phyloP scores from a whole-genome alignment of 1,139 yeast genomes.

The Lodderomyces elongisporus region DNA sequence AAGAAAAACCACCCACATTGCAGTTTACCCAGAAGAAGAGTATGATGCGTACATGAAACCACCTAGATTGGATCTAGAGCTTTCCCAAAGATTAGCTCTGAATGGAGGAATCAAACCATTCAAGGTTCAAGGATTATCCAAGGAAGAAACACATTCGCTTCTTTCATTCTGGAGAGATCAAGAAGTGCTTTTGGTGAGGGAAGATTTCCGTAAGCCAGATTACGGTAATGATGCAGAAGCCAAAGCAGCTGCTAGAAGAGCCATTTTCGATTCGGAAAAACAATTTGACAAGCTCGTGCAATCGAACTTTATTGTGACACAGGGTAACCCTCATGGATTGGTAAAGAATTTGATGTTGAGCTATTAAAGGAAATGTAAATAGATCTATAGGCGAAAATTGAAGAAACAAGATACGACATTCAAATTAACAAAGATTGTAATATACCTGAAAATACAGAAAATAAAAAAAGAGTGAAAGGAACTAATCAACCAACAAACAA shows the following conservation, averaged over 20 bases:
- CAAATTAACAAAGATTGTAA: no score
- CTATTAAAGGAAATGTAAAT: slow-evolving; percentile 2
- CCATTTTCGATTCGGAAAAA: slow-evolving; percentile 18
- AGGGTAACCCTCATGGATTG: slow-evolving; percentile 75
- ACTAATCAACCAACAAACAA: no score
- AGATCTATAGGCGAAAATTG: neutral
- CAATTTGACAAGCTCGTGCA: slow-evolving; percentile 37
- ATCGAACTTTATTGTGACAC: slow-evolving; percentile 62
- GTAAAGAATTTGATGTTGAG: slow-evolving; percentile 30
- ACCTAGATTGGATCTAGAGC: slow-evolving; percentile 47
- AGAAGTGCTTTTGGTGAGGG: slow-evolving; percentile 47
- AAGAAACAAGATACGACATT: neutral
- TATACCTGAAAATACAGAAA: no score
- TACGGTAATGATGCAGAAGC: slow-evolving; percentile 4
- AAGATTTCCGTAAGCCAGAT: slow-evolving; percentile 37
- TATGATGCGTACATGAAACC: slow-evolving; percentile 56
- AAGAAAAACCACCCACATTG: slow-evolving; percentile 52
- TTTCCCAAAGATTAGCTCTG: slow-evolving; percentile 45
- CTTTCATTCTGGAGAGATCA: slow-evolving; percentile 51
- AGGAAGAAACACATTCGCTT: slow-evolving; percentile 50
- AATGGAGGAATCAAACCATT: slow-evolving; percentile 47
- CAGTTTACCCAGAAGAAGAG: slow-evolving; percentile 44
- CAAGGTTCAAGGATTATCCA: slow-evolving; percentile 45
- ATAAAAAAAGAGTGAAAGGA: no score
- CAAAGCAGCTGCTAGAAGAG: neutral